Evolutionary conservation across 805 yeast species (phyloP), one percentile per base, ranked within the genome.

Genomic region (Wickerhamomyces ciferrii): DNA sequence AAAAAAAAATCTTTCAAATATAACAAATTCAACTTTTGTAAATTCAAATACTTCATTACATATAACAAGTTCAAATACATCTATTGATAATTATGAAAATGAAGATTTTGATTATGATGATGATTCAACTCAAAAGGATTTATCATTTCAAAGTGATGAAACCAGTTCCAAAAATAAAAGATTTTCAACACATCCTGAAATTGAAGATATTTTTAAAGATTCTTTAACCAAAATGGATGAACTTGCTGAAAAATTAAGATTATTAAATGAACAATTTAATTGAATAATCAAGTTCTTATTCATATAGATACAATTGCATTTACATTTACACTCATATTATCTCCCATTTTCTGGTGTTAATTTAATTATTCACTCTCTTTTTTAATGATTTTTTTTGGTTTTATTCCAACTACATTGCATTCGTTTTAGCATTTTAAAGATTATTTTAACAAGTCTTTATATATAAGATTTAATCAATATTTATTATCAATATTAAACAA

Each of bases 121-220:
- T 23, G 20, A n/a, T 14, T n/a, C 17, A 13, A 19, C 17, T 5
- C 15, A 27, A 19, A 25, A 39, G 10, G 13, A 27, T 27, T 27
- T 14, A 7, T 27, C 31, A 10, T 27, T 27, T 14, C 31, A 27
- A 10, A 42, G 29, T 32, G 43, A 50, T 14, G 43, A 48, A 23
- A 41, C 41, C 14, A 5, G 39, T 45, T 6, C 19, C 43, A 19
- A 46, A 51, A 23, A 53, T 68, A 25, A 34, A 6, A 34, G 37
- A 34, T 34, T 9, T 34, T 34, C 37, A n/a, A 32, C 35, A 14
- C 79, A 75, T 53, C 76, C 79, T 4, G 62, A 67, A 5, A 76
- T 82, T 8, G 74, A 72, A 41, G 74, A 72, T 20, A 68, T 81
- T 60, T 83, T 81, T 61, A 67, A 75, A 53, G 86, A 87, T 2